Evolutionary conservation across 2,329 filamentous ascomycete species (phyloP).

Genomic region (Trichoderma guizhouense): DNA sequence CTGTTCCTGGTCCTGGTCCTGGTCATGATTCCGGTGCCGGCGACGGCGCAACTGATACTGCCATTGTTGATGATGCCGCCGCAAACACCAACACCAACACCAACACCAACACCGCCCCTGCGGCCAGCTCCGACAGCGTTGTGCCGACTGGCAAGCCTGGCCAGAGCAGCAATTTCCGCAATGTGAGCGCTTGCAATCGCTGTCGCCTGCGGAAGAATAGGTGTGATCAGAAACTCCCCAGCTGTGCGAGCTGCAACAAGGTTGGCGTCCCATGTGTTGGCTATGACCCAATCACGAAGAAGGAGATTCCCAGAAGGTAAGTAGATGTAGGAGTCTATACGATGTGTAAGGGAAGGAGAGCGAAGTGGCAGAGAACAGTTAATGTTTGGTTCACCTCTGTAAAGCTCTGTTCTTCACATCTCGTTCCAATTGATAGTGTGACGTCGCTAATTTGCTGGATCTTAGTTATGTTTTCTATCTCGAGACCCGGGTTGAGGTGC

Average conservation of each 20-base stretch:
- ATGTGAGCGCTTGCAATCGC: conserved; percentile 91
- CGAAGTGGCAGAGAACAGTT: not conserved
- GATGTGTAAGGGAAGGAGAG: not conserved
- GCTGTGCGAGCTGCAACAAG: conserved; percentile 89
- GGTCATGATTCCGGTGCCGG: conserved; percentile 63
- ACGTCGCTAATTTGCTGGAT: conserved; percentile 23
- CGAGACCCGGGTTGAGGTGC: conserved; percentile 78
- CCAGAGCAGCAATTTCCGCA: conserved; percentile 69
- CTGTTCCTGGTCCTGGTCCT: conserved; percentile 48
- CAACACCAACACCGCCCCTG: conserved; percentile 1
- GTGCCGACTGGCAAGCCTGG: conserved; percentile 43
- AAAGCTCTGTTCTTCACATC: not conserved
- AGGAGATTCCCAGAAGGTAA: conserved; percentile 88
- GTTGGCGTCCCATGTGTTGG: conserved; percentile 88
- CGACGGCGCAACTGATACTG: conserved; percentile 21
- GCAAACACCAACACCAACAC: not conserved
- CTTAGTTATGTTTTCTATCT: conserved; percentile 91
- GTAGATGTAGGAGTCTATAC: conserved; percentile 41
- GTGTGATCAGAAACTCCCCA: conserved; percentile 89
- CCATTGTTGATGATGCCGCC: conserved; percentile 22
- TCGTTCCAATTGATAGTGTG: not conserved
- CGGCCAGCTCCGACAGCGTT: conserved; percentile 27
- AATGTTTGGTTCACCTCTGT: not conserved
- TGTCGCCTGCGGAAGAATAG: conserved; percentile 90
- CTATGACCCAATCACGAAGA: conserved; percentile 94